phyloP scores from a whole-genome alignment of 352 stramenopile genomes.

The Phytophthora ohioensis region DNA sequence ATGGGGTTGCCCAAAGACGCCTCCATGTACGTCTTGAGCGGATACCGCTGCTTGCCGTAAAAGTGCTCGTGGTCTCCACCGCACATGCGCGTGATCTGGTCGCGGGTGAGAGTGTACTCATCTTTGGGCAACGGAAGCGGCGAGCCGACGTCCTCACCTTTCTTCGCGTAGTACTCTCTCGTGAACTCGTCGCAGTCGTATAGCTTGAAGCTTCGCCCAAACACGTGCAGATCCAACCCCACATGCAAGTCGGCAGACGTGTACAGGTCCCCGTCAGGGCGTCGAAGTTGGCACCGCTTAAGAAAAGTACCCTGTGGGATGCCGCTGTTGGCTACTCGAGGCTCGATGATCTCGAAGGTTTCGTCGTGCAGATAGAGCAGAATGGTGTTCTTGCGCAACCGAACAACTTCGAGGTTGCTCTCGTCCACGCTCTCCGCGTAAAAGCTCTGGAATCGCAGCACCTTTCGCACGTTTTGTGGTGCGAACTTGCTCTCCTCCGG shows the following conservation, averaged over 20 bases:
- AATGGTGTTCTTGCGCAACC: slow-evolving; percentile 78
- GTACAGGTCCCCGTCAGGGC: slow-evolving; percentile 66
- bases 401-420: slow-evolving; percentile 79
- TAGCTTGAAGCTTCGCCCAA: slow-evolving; percentile 80
- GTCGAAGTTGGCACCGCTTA: slow-evolving; percentile 74
- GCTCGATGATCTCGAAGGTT: slow-evolving; percentile 91
- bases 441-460: slow-evolving; percentile 89
- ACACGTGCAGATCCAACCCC: slow-evolving; percentile 78
- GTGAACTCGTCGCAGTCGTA: slow-evolving; percentile 85
- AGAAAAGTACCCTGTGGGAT: slow-evolving; percentile 90
- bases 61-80: slow-evolving; percentile 75
- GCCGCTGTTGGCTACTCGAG: slow-evolving; percentile 81
- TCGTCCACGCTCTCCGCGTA: slow-evolving; percentile 89
- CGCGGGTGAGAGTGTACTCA: slow-evolving; percentile 80
- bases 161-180: slow-evolving; percentile 60
- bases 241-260: slow-evolving; percentile 62
- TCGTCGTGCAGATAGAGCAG: slow-evolving; percentile 88
- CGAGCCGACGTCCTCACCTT: slow-evolving; percentile 51
- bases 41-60: slow-evolving; percentile 80
- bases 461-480: slow-evolving; percentile 79
- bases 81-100: slow-evolving; percentile 81
- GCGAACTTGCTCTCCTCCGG: slow-evolving; percentile 80
- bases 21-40: slow-evolving; percentile 89
- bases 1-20: slow-evolving; percentile 80
- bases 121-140: slow-evolving; percentile 80